These are phyloP conservation scores for Parathielavia hyrcaniae DNA, from an alignment of 495 filamentous ascomycete genomes.

Conservation along the genomic window DNA sequence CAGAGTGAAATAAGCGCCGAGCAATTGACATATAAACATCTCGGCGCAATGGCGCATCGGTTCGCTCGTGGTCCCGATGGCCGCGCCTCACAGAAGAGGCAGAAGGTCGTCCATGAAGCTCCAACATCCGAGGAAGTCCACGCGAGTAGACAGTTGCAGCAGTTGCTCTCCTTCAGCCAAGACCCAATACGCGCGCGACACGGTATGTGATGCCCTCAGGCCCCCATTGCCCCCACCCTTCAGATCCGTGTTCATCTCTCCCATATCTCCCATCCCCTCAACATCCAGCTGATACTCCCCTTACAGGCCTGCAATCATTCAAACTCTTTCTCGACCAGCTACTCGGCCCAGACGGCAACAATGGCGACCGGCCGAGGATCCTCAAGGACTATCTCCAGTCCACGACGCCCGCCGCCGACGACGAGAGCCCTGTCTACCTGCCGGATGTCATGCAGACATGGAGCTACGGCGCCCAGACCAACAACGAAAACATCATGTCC, in stretches of 20 bases:
- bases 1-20: too few species aligned
- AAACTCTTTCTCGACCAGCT: constrained; percentile 68
- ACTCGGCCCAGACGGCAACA: constrained; percentile 45
- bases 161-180: constrained; percentile 62
- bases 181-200: constrained; percentile 55
- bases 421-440: constrained; percentile 54
- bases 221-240: neutral
- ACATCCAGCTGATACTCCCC: neutral
- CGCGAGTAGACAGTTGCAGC: constrained; percentile 53
- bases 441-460: constrained; percentile 72
- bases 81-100: constrained; percentile 29
- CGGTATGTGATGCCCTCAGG: constrained; percentile 46
- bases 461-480: constrained; percentile 63
- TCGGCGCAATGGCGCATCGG: constrained; percentile 37
- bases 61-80: constrained; percentile 31
- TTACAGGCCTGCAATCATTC: constrained; percentile 63
- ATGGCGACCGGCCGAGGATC: constrained; percentile 48
- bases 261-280: neutral
- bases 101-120: constrained; percentile 40
- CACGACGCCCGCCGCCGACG: constrained; percentile 54
- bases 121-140: constrained; percentile 51
- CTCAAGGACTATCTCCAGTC: constrained; percentile 68
- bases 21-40: too few species aligned
- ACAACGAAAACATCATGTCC: constrained; percentile 68
- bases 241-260: neutral